Evolutionary conservation across 805 yeast species (phyloP).

Genomic region (Lachancea sp.): DNA sequence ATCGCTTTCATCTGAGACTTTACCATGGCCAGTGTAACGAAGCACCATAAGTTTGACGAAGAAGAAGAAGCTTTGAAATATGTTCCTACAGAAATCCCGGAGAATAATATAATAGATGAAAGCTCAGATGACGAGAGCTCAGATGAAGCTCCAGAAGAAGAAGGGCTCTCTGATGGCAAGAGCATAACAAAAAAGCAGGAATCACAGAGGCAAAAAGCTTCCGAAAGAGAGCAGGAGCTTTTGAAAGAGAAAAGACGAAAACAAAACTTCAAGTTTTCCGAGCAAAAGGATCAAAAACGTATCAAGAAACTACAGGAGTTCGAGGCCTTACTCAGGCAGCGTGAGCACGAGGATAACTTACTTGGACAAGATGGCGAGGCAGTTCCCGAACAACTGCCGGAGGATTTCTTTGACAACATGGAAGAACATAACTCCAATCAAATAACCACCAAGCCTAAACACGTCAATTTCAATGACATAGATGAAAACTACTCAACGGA

Average conservation of each 20-base stretch:
- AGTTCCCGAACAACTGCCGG: slow-evolving; percentile 37
- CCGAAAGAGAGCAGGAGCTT: slow-evolving; percentile 21
- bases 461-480: slow-evolving; percentile 33
- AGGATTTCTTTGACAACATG: slow-evolving; percentile 34
- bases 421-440: slow-evolving; percentile 19
- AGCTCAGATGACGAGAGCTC: slow-evolving; percentile 28
- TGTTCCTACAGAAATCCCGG: slow-evolving; percentile 7
- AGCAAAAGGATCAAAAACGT: slow-evolving; percentile 32
- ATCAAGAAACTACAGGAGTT: slow-evolving; percentile 15
- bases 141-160: slow-evolving; percentile 51
- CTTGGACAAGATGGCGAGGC: slow-evolving; percentile 14
- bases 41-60: slow-evolving; percentile 6
- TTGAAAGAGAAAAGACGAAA: slow-evolving; percentile 33
- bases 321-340: slow-evolving; percentile 2
- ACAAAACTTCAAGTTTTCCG: slow-evolving; percentile 23
- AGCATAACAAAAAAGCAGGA: slow-evolving; percentile 21
- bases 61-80: slow-evolving; percentile 8
- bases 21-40: neutral
- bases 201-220: slow-evolving; percentile 25
- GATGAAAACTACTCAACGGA: slow-evolving; percentile 15
- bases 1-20: neutral
- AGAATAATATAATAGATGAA: slow-evolving; percentile 5
- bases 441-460: slow-evolving; percentile 23
- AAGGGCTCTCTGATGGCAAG: slow-evolving; percentile 29
- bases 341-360: slow-evolving; percentile 6